Percentiles rank a stretch among this genome's conserved stretches.
phyloP scores from a whole-genome alignment of 169 alveolate species.

The Eimeria acervulina region DNA sequence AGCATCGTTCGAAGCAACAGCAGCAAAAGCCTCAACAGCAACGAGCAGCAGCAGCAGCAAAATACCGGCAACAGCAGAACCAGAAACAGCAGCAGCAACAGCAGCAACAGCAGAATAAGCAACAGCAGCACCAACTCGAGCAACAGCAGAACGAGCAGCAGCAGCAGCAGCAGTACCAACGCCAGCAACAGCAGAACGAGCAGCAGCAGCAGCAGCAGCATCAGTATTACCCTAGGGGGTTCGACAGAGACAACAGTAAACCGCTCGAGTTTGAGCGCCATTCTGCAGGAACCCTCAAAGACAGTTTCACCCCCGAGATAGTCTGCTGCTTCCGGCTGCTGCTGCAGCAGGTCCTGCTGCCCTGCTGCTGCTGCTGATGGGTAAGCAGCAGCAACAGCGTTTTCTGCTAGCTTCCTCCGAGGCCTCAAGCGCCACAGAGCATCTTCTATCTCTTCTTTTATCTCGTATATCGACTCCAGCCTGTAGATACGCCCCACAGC shows the following conservation, averaged over 20 bases:
- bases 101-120: neutral
- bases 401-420: slow-evolving; percentile 26
- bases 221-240: slow-evolving; percentile 44
- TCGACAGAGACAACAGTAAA: slow-evolving; percentile 79
- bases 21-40: neutral
- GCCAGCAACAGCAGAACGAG: slow-evolving; percentile 35
- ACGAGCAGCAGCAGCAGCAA: slow-evolving; percentile 4
- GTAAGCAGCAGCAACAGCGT: slow-evolving; percentile 29
- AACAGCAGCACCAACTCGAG: neutral
- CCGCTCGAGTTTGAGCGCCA: slow-evolving; percentile 79
- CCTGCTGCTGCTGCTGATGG: slow-evolving; percentile 29
- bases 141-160: neutral
- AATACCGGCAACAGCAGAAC: neutral
- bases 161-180: neutral
- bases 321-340: slow-evolving; percentile 15
- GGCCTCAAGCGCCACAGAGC: slow-evolving; percentile 83
- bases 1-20: neutral
- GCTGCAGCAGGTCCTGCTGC: slow-evolving; percentile 34
- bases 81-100: neutral
- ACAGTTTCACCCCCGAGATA: slow-evolving; percentile 55
- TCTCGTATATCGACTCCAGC: slow-evolving; percentile 94
- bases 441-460: slow-evolving; percentile 91
- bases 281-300: slow-evolving; percentile 80
- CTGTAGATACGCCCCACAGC: slow-evolving; percentile 1
- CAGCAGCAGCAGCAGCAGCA: slow-evolving; percentile 36